These are phyloP conservation scores for Globisporangium acanthophoron DNA, from an alignment of 352 stramenopile genomes.

Conservation along the genomic window DNA sequence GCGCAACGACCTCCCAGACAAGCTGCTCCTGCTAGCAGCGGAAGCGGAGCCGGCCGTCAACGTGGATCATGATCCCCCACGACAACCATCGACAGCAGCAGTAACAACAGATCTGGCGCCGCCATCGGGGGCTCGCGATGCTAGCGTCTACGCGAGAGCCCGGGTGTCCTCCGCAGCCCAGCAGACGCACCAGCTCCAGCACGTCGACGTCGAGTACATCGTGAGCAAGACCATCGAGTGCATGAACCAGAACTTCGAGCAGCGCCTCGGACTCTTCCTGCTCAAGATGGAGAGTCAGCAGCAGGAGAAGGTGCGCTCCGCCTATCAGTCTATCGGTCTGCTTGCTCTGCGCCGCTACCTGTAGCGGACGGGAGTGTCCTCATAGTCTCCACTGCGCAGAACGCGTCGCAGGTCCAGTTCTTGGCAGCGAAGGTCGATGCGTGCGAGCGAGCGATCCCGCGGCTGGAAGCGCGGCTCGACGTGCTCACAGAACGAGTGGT, in stretches of 20 bases:
- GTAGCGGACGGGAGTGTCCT: background rate
- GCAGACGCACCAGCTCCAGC: constrained; percentile 7
- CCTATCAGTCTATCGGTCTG: background rate
- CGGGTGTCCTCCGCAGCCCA: background rate
- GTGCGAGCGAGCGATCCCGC: constrained; percentile 54
- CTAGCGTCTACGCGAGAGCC: too few relatives aligned
- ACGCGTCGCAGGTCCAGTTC: constrained; percentile 42
- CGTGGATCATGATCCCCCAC: too few relatives aligned
- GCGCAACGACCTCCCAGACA: too few relatives aligned
- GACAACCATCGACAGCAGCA: too few relatives aligned
- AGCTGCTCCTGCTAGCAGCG: too few relatives aligned
- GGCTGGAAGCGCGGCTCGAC: constrained; percentile 53
- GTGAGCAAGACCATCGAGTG: constrained; percentile 60
- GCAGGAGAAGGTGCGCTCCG: constrained; percentile 33
- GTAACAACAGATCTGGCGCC: too few relatives aligned
- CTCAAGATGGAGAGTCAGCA: constrained; percentile 56
- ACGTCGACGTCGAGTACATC: constrained; percentile 54
- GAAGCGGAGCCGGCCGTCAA: too few relatives aligned
- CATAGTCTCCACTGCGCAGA: constrained; percentile 9
- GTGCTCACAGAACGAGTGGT: constrained; percentile 52
- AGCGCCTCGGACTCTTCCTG: constrained; percentile 47
- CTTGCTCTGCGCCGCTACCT: background rate
- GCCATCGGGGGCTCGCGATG: too few relatives aligned
- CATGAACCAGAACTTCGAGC: constrained; percentile 65
- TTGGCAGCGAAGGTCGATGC: constrained; percentile 51